Base-by-base conservation (phyloP, 345 rosid species). In the Rubroshorea leprosula region DNA sequence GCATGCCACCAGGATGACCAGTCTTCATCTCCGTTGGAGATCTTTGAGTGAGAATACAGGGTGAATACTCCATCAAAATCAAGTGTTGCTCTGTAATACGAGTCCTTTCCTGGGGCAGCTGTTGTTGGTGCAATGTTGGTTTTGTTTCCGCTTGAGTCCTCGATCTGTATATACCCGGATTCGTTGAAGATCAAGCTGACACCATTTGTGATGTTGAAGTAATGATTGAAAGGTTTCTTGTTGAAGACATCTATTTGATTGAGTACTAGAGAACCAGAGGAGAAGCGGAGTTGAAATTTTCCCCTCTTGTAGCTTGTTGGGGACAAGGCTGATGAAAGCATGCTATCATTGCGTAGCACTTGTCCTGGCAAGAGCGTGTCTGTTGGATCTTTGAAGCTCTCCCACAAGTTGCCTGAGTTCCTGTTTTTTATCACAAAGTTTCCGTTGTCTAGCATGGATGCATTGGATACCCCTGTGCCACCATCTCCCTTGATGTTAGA, bases 291-390 rank as follows among this genome's bases (percentile, higher is more conserved):
- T 21, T 63, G 60, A 46, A 54, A 63, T 12, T 18, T 53, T 15
- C 67, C 60, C n/a, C 17, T 29, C 1, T 13, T 2, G 17, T 27
- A 63, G 22, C 41, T 21, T 26, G 29, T 20, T 39, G 29, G 27
- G 0, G 45, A 5, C 8, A 24, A 44, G 13, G 18, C 5, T 46
- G 67, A 63, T 6, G 8, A 9, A 45, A 63, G 67, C 16, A 0
- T 45, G 45, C 46, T 43, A 15, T 6, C 22, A 6, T 2, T 22
- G 25, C 31, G 68, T 31, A 80, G 18, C 20, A 14, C 51, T 58
- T 76, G 84, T 23, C 55, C 22, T 3, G 74, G 84, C 56, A 80
- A 44, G 54, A 80, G 63, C 7, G 81, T 74, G 27, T 79, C 61
- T 6, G 67, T 74, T 6, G 77, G 84, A 64, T 68, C 18, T 38